Evolutionary conservation across 306 rosid genomes (phyloP).

Genomic region (Albizia julibrissin): DNA sequence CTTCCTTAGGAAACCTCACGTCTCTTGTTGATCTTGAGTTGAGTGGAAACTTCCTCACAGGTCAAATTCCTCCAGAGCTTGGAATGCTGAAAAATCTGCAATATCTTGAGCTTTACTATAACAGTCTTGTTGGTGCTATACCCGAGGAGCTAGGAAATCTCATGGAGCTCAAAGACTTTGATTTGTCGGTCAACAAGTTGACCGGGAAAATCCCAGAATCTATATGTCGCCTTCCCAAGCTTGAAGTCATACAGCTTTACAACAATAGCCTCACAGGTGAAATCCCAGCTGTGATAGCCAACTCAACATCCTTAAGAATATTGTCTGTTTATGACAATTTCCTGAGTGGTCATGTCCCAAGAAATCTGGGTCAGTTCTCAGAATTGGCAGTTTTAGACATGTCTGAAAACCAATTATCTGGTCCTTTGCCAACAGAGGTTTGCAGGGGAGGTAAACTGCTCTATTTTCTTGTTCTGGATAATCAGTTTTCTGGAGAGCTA

Average conservation of each 20-base stretch:
- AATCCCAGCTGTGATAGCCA: constrained; percentile 49
- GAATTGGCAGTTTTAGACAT: constrained; percentile 53
- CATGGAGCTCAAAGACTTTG: constrained; percentile 53
- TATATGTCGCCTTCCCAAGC: constrained; percentile 60
- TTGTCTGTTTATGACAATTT: constrained; percentile 60
- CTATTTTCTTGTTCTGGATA: constrained; percentile 56
- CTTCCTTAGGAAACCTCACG: constrained; percentile 58
- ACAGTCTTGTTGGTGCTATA: constrained; percentile 44
- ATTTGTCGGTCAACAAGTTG: constrained; percentile 67
- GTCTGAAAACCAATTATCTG: constrained; percentile 66
- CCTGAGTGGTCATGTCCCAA: constrained; percentile 53
- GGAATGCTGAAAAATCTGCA: constrained; percentile 51
- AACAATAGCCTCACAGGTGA: constrained; percentile 61
- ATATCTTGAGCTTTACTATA: constrained; percentile 64
- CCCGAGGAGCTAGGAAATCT: constrained; percentile 67
- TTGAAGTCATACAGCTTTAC: constrained; percentile 66
- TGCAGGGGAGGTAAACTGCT: constrained; percentile 52
- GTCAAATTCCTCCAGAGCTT: constrained; percentile 54
- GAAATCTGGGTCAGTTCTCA: constrained; percentile 51
- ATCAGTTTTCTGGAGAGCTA: constrained; percentile 54
- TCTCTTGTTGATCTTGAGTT: constrained; percentile 69
- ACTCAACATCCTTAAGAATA: constrained; percentile 54
- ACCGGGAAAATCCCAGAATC: constrained; percentile 58
- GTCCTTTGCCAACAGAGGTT: constrained; percentile 57
- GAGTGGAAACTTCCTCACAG: constrained; percentile 61